phyloP scores from a whole-genome alignment of 805 yeast species.

The Lipomyces yamadae region DNA sequence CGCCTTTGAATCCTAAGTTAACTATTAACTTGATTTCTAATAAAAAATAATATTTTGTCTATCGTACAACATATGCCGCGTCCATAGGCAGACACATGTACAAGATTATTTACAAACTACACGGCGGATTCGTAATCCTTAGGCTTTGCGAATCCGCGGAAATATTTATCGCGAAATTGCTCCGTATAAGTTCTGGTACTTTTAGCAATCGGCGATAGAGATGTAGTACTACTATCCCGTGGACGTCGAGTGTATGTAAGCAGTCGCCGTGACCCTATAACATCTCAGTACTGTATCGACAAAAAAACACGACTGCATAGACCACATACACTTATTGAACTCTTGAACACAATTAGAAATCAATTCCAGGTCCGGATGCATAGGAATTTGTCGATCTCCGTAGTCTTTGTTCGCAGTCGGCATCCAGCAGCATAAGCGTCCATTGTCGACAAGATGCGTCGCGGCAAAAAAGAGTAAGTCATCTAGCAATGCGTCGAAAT shows the following conservation, averaged over 20 bases:
- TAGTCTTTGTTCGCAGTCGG: conserved; percentile 92
- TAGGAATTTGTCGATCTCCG: conserved; percentile 71
- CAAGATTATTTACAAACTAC: background rate
- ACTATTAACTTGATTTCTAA: background rate
- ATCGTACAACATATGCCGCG: no score
- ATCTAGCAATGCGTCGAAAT: conserved; percentile 73
- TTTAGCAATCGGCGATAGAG: conserved; percentile 50
- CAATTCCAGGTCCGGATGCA: conserved; percentile 72
- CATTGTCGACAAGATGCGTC: conserved; percentile 68
- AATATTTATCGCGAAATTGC: conserved; percentile 79
- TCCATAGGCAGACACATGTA: background rate
- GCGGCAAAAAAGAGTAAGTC: conserved; percentile 79
- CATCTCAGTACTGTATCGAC: background rate
- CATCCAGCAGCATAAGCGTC: conserved; percentile 95
- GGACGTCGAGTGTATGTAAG: conserved; percentile 74
- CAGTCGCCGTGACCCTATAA: conserved; percentile 76
- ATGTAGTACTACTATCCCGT: conserved; percentile 47
- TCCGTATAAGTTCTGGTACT: conserved; percentile 49
- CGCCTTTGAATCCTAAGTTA: background rate
- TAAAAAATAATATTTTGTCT: no score
- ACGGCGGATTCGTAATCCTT: background rate
- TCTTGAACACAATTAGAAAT: conserved; percentile 80
- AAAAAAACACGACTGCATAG: background rate
- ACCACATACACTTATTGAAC: conserved; percentile 64
- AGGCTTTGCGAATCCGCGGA: conserved; percentile 57